Evolutionary conservation across 2,329 filamentous ascomycete genomes (phyloP).

Genomic region (Diaporthe velutina): DNA sequence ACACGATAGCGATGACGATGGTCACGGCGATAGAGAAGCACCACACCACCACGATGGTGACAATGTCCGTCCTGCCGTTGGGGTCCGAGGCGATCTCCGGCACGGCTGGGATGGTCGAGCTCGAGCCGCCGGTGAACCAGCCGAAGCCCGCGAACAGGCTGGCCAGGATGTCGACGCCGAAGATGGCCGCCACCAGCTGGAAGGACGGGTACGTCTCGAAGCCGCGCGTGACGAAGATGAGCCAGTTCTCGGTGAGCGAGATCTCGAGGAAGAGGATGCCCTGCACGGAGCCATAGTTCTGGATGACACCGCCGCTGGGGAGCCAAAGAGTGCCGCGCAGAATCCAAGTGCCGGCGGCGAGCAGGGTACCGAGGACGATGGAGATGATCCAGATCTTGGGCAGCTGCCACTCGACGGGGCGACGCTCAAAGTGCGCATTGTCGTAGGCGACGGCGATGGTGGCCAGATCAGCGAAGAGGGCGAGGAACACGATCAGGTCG

Average conservation of each 20-base stretch:
- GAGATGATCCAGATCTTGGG: slow-evolving; percentile 87
- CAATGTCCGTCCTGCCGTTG: slow-evolving; percentile 61
- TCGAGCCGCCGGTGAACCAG: slow-evolving; percentile 67
- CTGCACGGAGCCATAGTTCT: slow-evolving; percentile 81
- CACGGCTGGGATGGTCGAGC: slow-evolving; percentile 33
- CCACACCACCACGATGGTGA: slow-evolving; percentile 76
- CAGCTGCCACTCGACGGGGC: slow-evolving; percentile 84
- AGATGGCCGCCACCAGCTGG: slow-evolving; percentile 79
- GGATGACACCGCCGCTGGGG: slow-evolving; percentile 77
- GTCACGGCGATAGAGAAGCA: slow-evolving; percentile 75
- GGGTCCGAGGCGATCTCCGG: slow-evolving; percentile 49
- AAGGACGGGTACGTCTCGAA: slow-evolving; percentile 80
- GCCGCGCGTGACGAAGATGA: slow-evolving; percentile 83
- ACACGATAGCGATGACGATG: slow-evolving; percentile 75
- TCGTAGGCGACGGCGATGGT: slow-evolving; percentile 85
- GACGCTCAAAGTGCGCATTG: slow-evolving; percentile 80
- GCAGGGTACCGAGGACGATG: slow-evolving; percentile 75
- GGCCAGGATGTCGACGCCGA: slow-evolving; percentile 78
- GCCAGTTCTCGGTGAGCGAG: slow-evolving; percentile 81
- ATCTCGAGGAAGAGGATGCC: slow-evolving; percentile 82
- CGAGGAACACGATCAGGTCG: slow-evolving; percentile 83
- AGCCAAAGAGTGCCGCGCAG: slow-evolving; percentile 79
- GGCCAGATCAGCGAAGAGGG: slow-evolving; percentile 83
- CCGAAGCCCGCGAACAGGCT: slow-evolving; percentile 83
- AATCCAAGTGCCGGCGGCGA: slow-evolving; percentile 80